These are phyloP conservation scores for Clonostachys sp. DNA, from an alignment of 2,329 filamentous ascomycete species.

Conservation along the genomic window DNA sequence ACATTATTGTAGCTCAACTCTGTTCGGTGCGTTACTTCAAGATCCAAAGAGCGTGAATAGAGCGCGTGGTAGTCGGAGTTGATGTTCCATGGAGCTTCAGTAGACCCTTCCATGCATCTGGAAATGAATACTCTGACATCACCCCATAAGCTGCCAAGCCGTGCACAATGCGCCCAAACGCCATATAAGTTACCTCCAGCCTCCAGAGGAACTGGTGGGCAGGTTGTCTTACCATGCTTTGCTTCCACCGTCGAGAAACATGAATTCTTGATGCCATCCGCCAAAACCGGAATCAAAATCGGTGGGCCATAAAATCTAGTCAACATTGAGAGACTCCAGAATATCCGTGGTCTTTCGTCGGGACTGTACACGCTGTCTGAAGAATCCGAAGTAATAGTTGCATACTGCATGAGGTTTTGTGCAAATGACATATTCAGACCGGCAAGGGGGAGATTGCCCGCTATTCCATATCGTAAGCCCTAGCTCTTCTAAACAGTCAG, in stretches of 20 bases:
- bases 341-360: neutral
- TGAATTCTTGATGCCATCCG: neutral
- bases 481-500: neutral
- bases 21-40: neutral
- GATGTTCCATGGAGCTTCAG: neutral
- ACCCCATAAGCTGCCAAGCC: neutral
- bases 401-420: neutral
- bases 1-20: conserved; percentile 1
- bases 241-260: neutral
- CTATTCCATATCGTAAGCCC: neutral
- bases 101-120: conserved; percentile 1
- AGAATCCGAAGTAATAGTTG: neutral
- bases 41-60: neutral
- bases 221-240: neutral
- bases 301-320: neutral
- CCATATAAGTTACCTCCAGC: neutral
- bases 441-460: neutral
- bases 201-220: neutral
- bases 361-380: neutral
- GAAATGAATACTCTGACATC: neutral
- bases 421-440: neutral
- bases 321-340: neutral
- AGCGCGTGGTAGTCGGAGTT: neutral
- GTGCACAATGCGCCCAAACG: neutral
- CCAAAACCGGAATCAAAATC: neutral